Evolutionary conservation across 768 basidiomycete species (phyloP).

Genomic region (Suillus plorans): DNA sequence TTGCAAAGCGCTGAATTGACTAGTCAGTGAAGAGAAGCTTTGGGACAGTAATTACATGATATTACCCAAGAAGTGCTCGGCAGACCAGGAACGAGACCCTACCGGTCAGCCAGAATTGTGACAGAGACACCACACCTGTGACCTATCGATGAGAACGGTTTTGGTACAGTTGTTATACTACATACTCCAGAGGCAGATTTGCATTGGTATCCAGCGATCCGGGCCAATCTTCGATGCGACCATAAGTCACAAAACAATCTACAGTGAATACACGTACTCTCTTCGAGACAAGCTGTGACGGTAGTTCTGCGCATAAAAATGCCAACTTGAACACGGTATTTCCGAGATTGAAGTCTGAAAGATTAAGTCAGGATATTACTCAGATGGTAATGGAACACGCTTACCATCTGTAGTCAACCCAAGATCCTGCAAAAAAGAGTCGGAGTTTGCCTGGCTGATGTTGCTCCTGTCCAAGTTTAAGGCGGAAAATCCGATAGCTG

Average conservation of each 20-base stretch:
- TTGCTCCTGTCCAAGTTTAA: conserved; percentile 56
- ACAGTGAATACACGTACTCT: conserved; percentile 34
- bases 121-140: conserved; percentile 42
- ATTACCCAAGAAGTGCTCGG: conserved; percentile 47
- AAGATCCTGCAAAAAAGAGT: conserved; percentile 58
- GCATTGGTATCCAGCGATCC: conserved; percentile 62
- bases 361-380: not conserved
- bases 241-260: not conserved
- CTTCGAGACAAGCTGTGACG: conserved; percentile 64
- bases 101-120: conserved; percentile 58
- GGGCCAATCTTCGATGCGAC: conserved; percentile 46
- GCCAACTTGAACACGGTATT: conserved; percentile 53
- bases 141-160: not conserved
- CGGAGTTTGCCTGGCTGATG: conserved; percentile 56
- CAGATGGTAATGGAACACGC: conserved; percentile 11
- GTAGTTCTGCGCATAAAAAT: conserved; percentile 57
- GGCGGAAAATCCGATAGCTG: conserved; percentile 56
- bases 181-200: conserved; percentile 54
- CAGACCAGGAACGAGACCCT: conserved; percentile 47
- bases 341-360: conserved; percentile 53
- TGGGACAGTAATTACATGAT: not conserved
- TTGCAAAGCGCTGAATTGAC: conserved; percentile 37
- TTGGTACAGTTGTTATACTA: not conserved
- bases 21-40: not conserved
- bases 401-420: conserved; percentile 48